Base-by-base conservation (phyloP, 176 grass and related monocot genomes). In the Phoenix roebelenii region DNA sequence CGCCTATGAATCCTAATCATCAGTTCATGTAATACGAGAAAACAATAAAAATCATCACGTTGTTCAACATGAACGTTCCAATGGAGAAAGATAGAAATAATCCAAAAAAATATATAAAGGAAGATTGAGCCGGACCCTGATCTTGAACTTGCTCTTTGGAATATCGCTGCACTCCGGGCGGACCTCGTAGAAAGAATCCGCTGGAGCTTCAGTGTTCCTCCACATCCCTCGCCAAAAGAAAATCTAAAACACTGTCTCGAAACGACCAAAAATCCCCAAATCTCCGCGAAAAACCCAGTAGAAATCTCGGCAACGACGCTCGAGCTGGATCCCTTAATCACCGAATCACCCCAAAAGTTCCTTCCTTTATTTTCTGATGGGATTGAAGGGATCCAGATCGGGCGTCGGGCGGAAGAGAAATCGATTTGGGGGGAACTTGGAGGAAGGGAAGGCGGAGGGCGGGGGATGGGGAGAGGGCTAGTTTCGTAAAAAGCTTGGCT, bases 121-220 rank as follows among this genome's bases (percentile, higher is more conserved):
- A 44, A 44, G 35, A 44, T 14, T 44, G 10, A 73, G 79, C 0
- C 63, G 71, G n/a, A 98, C 94, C 94, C 87, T 98, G 58, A 98
- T 98, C 74, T 98, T 98, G 72, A 98, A 98, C 63, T 93, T 98
- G 78, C 81, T 98, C 80, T 92, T 92, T 22, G 94, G 94, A 16
- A 88, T 79, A 69, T 92, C 88, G 18, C 65, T 83, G 76, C 84
- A 89, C 59, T 93, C 94, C 9, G 94, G 73, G 9, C 88, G 81
- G 32, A 88, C 71, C 71, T 84, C 81, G 66, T 98, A 98, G 70
- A 83, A 98, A 15, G 88, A 87, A 70, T 98, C 93, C 19, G 93
- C 83, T 23, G 93, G 84, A 26, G 80, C 74, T 25, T 84, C 93
- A 55, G 53, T 73, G 73, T 70, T 78, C 55, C 74, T 83, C 88